A percentile compares a stretch with the other conserved stretches of the same genome.
phyloP scores from a whole-genome alignment of 2,329 filamentous ascomycete genomes.

The Talaromyces sp. region DNA sequence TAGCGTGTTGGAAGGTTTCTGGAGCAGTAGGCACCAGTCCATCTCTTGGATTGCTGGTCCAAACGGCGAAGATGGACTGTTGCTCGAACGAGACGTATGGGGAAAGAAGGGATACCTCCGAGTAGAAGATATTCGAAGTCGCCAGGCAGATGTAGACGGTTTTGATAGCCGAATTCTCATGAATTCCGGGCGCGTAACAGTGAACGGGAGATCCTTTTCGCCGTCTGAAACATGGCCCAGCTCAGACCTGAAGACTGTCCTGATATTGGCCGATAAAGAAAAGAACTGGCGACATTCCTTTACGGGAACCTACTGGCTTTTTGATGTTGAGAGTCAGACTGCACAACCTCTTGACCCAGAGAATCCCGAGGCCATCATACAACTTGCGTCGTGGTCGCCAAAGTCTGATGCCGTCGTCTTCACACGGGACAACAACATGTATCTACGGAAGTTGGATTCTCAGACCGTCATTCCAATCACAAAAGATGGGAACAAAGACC shows the following conservation, averaged over 20 bases:
- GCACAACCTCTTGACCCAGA: slow-evolving; percentile 71
- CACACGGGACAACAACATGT: slow-evolving; percentile 86
- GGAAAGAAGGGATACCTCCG: slow-evolving; percentile 68
- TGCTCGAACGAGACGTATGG: slow-evolving; percentile 64
- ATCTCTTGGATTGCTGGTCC: slow-evolving; percentile 45
- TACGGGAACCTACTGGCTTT: slow-evolving; percentile 81
- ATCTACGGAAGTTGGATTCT: slow-evolving; percentile 62
- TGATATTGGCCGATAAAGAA: slow-evolving; percentile 67
- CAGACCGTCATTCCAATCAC: slow-evolving; percentile 68
- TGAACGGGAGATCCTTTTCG: slow-evolving; percentile 50
- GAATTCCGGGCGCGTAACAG: slow-evolving; percentile 59
- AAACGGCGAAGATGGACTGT: slow-evolving; percentile 64
- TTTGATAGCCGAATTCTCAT: slow-evolving; percentile 66
- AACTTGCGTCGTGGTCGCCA: slow-evolving; percentile 87
- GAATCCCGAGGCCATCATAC: slow-evolving; percentile 60
- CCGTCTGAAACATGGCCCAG: slow-evolving; percentile 68
- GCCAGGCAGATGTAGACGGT: slow-evolving; percentile 40
- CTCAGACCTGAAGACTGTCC: slow-evolving; percentile 75
- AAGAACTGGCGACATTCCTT: slow-evolving; percentile 88
- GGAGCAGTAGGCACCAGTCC: slow-evolving; percentile 31
- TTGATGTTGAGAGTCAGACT: slow-evolving; percentile 76
- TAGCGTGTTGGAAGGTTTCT: slow-evolving; percentile 35
- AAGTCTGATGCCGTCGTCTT: slow-evolving; percentile 83
- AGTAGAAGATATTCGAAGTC: slow-evolving; percentile 74
- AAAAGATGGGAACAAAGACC: slow-evolving; percentile 74